A percentile compares a stretch with the other conserved stretches of the same genome.
These are phyloP conservation scores for Ganoderma meredithae DNA, from an alignment of 1,284 basidiomycete genomes.

Conservation along the genomic window DNA sequence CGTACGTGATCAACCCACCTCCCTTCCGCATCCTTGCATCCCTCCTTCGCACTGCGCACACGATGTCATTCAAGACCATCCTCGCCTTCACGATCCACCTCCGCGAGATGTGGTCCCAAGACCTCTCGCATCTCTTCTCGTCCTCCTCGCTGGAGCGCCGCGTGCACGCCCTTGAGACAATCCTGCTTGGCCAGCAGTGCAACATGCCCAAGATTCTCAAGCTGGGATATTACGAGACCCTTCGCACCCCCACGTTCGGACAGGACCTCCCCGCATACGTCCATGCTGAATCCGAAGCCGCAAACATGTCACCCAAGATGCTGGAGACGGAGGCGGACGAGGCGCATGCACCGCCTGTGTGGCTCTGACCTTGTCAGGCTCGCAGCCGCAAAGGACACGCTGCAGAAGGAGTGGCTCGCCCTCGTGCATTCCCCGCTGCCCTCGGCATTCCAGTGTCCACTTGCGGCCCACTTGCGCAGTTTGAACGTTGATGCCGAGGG, in stretches of 20 bases:
- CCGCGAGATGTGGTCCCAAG: conserved; percentile 41
- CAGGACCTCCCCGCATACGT: conserved; percentile 30
- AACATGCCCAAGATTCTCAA: conserved; percentile 43
- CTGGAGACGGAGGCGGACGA: conserved; percentile 24
- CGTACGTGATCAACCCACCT: conserved; percentile 36
- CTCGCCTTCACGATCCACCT: conserved; percentile 37
- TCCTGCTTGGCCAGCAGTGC: conserved; percentile 42
- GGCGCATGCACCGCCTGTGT: conserved; percentile 17
- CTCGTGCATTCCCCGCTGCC: conserved; percentile 31
- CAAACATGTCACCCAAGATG: not conserved
- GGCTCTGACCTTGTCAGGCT: conserved; percentile 36
- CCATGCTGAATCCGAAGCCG: conserved; percentile 19
- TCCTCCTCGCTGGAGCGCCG: conserved; percentile 13
- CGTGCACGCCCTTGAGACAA: conserved; percentile 40
- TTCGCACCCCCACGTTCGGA: conserved; percentile 39
- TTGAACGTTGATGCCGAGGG: conserved; percentile 8
- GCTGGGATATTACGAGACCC: conserved; percentile 48
- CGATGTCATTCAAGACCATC: conserved; percentile 37
- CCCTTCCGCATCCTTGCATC: conserved; percentile 39
- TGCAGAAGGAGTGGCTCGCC: conserved; percentile 36
- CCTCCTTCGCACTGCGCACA: conserved; percentile 41
- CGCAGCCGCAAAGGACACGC: conserved; percentile 32
- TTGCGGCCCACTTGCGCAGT: conserved; percentile 11
- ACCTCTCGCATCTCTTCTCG: conserved; percentile 25
- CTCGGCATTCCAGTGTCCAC: conserved; percentile 34